Base-by-base conservation (phyloP, 225 moss, liverwort and hornwort species). In the Bryum argenteum region DNA sequence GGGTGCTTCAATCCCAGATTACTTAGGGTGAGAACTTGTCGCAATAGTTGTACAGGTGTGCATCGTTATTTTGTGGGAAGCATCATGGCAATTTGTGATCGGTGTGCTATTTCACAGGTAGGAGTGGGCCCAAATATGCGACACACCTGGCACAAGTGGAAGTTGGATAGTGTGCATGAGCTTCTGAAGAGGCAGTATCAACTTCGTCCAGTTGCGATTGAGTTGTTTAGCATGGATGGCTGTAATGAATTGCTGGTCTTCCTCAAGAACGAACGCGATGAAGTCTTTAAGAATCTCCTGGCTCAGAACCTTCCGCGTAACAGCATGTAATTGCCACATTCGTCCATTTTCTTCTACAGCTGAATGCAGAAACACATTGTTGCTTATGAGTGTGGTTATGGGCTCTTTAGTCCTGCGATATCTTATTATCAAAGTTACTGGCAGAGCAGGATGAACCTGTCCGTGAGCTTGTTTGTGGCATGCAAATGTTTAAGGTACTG, bases 221-320 rank as follows among this genome's bases (percentile, higher is more conserved):
- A 98, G 78, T 68, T 98, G 71, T 98, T 98, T 75, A 94, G 94
- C 78, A 92, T 98, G 98, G 88, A 98, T 86, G 98, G 98, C n/a
- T 89, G 91, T 59, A 98, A 98, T 75, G 98, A 92, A 66, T 81
- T 98, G 61, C 79, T 98, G 65, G 94, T 98, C 66, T 98, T 98
- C 67, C 98, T 92, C 69, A 98, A 92, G 79, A 84, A 76, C 57
- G 94, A 98, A 73, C 92, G 98, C 70, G 98, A 98, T 65, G 98
- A 92, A 72, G 94, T 98, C 50, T 94, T 92, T 77, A 98, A 98
- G 77, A 98, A 98, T 79, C 80, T 98, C 12, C 77, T 92, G 58
- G 90, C 98, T 20, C 88, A 94, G 85, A 92, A 92, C 71, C 87
- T 98, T 66, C 98, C 98, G 16, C 88, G 98, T 33, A 94, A 92